Base-by-base conservation (phyloP, 306 rosid genomes). In the Delonix regia region DNA sequence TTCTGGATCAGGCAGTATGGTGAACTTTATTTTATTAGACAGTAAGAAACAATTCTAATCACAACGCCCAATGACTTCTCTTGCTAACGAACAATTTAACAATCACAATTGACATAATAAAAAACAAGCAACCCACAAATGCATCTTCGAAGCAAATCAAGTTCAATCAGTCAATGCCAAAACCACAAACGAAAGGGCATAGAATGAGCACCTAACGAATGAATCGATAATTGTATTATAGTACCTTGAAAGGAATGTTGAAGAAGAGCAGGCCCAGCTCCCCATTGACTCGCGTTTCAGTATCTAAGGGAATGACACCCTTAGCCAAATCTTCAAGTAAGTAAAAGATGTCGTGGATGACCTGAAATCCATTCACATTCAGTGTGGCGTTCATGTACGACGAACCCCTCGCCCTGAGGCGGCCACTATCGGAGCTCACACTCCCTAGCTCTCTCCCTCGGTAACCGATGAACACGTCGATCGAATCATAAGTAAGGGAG, bases 241-340 rank as follows among this genome's bases (percentile, higher is more conserved):
- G 78, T 86, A 89, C 97, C 97, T 91, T 88, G 67, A 93, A 63
- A 5, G 99, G 98, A 81, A 92, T 44, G 2, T 75, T 55, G 89
- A 95, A 71, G 77, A 91, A 74, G 59, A 92, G 27, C 28, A 95
- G 34, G 51, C 98, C 93, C 63, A 95, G 55, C 41, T 55, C 81
- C 24, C 99, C 98, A 38, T 87, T 79, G 21, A 95, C 89, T 33
- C 64, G 73, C 0, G 98, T 82, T 34, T 75, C 72, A 53, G 98
- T 78, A 21, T 92, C 97, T n/a, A 95, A 92, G 9, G 97, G 98
- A 24, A 95, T 87, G 0, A 89, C 87, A 10, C 98, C 97, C 69
- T 25, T 91, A 0, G 93, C 90, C 57, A 91, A 78, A 77, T 95
- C 99, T 49, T 85, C 87, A 7, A 92, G 63, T 92, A 95, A 83